Evolutionary conservation across 441 rosid genomes (phyloP), one percentile per base, ranked within the genome.

Genomic region (Euphorbia corollata): DNA sequence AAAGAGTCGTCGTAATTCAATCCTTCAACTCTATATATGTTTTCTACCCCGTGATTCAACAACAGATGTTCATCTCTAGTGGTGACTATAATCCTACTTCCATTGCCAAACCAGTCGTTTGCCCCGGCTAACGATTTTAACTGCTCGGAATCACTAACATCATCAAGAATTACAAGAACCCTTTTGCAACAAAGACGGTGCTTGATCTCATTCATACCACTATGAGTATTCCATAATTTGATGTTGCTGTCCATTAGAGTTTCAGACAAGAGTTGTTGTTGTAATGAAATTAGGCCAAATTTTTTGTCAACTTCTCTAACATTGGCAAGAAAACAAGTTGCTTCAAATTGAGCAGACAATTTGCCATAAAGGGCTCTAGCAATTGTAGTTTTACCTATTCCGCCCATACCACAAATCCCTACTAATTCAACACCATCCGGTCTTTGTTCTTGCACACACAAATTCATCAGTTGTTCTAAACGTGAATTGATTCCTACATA

Each of bases 51-150:
- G 48, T 59, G 59, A 1, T 16, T 11, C 4, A 12, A 10, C 70
- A 68, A 59, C 41, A 63, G 12, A 55, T 68, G 76, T 12, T 68
- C 54, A 23, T 73, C 68, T 58, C 76, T 67, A 12, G 68, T 68
- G 4, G 76, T 73, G 12, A 73, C 60, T 22, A 73, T 68, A 5
- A 73, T 68, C 32, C 76, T 62, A 23, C 72, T 73, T 56, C 68
- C 71, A 20, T 1, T 19, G 27, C 72, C 76, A 45, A 73, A 73
- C 76, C 76, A 73, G 45, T 67, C 64, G 10, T 50, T 24, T 3
- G 10, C 45, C 34, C 71, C 71, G 8, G 51, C 71, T 56, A 73
- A 73, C 0, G 43, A 18, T 11, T 20, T 24, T 15, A 67, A n/a
- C 11, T 67, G 70, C 11, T 67, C 55, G 24, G 45, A 43, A 24